A percentile compares a stretch with the other conserved stretches of the same genome.
Conservation (phyloP, 1,284 basidiomycete genomes). For the Grifola frondosa region DNA sequence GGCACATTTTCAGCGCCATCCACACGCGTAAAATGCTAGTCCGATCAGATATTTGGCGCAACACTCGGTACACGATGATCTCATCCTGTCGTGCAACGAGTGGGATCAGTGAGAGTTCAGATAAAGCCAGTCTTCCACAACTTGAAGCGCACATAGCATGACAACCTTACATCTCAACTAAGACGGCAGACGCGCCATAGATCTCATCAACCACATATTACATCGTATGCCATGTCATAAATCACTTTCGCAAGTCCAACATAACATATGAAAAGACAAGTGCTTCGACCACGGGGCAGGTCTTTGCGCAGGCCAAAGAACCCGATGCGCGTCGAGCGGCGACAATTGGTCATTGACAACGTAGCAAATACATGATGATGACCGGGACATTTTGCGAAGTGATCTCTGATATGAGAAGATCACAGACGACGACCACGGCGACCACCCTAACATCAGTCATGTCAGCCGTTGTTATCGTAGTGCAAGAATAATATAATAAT, state of each 20-base stretch:
- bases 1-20: constrained; percentile 79
- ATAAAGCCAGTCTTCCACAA: not conserved
- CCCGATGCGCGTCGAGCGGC: constrained; percentile 82
- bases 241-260: constrained; percentile 18
- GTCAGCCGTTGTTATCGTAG: constrained; percentile 9
- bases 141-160: not conserved
- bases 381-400: constrained; percentile 26
- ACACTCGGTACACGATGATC: constrained; percentile 58
- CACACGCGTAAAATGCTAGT: constrained; percentile 73
- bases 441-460: constrained; percentile 75
- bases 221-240: too few species aligned
- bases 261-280: constrained; percentile 19
- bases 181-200: not conserved
- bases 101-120: not conserved
- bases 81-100: too few species aligned
- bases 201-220: not conserved
- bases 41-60: constrained; percentile 68
- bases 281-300: constrained; percentile 74
- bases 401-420: constrained; percentile 30
- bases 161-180: not conserved
- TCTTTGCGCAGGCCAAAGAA: constrained; percentile 35
- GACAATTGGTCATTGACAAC: constrained; percentile 53
- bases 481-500: not conserved
- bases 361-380: constrained; percentile 38
- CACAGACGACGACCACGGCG: constrained; percentile 98